Base-by-base conservation (phyloP, 352 stramenopile species). In the Phytophthora constricta region DNA sequence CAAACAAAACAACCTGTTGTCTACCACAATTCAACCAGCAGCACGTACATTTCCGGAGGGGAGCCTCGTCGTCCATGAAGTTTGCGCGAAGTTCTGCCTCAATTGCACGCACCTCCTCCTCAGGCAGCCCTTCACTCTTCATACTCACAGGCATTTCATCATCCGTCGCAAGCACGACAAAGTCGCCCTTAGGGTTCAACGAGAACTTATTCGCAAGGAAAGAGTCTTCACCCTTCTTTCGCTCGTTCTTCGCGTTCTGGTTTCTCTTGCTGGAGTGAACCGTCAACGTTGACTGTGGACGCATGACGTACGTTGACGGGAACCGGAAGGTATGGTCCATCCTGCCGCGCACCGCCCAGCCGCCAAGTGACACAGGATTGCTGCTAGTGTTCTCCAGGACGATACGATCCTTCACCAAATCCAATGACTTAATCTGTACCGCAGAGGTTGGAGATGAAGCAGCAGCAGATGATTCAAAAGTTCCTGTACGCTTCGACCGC, bases 171-270 rank as follows among this genome's bases (percentile, higher is more conserved):
- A 95, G 61, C 61, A 93, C 70, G 20, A 82, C 83, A 39, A 88
- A 90, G 57, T 95, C 87, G 34, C 83, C 87, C 7, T 76, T 80
- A 20, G 71, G 60, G 59, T 92, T 88, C 50, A 91, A 74, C 43
- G 85, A 92, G 53, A 91, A 92, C 73, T 93, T 93, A 54, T 84
- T 93, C 11, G 86, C 82, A 26, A 91, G 51, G 68, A 92, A 95
- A 17, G 82, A 90, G 43, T 92, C 85, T 65, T 91, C 85, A 58
- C 84, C 71, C 48, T 80, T 77, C 51, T 88, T 89, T 50, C 80
- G 80, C 58, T 92, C 85, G 22, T 91, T 70, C 65, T 89, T 89
- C 14, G 82, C 80, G 52, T 89, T 87, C 65, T 89, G 87, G 74
- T 91, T 91, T 70, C 84, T 80, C 71, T 91, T 91, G 61, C 79